Evolutionary conservation across 106 monocot genomes (phyloP), one percentile per base, ranked within the genome.

Genomic region (Platanthera guangdongensis): DNA sequence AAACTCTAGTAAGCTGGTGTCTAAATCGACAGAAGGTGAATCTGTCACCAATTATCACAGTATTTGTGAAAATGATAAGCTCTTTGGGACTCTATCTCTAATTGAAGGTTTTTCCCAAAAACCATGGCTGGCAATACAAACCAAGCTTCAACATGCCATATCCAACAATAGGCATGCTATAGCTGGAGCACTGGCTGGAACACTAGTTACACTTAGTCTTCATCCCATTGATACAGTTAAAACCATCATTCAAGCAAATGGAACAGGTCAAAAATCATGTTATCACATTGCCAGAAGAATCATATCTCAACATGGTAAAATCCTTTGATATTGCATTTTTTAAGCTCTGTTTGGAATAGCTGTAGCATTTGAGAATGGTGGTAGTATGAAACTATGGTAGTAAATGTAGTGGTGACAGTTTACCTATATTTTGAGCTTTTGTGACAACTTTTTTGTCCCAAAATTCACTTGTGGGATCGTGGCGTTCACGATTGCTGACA

Each of bases 191-290:
- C 78, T 99, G 76, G 89, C 97, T 83, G 97, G 97, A 82, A 86
- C 89, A 75, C 65, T 86, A 45, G 94, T 94, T 75, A 99, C 91
- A 63, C 80, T 94, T 75, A 94, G 86, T 75, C 81, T 99, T 57
- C 94, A 94, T 89, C 97, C 97, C 63, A 57, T 94, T 77, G 97
- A 99, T 81, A 99, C 97, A 63, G 78, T 99, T 28, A 99, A 99
- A 82, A 92, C 97, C 67, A 75, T 99, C 0, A 82, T 99, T 85
- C 97, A 99, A 82, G 80, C 87, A 52, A 86, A 84, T 47, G 78
- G 67, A 12, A 55, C 55, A 18, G 76, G 80, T 60, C 78, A 86
- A 70, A 82, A 65, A 63, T 80, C 91, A n/a, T 77, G 73, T 68
- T 74, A 75, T 72, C 64, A 73, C 7, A 79, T 84, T 50, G 52